These are phyloP conservation scores for Dendrobium chrysotoxum DNA, from an alignment of 106 monocot species.

Conservation along the genomic window DNA sequence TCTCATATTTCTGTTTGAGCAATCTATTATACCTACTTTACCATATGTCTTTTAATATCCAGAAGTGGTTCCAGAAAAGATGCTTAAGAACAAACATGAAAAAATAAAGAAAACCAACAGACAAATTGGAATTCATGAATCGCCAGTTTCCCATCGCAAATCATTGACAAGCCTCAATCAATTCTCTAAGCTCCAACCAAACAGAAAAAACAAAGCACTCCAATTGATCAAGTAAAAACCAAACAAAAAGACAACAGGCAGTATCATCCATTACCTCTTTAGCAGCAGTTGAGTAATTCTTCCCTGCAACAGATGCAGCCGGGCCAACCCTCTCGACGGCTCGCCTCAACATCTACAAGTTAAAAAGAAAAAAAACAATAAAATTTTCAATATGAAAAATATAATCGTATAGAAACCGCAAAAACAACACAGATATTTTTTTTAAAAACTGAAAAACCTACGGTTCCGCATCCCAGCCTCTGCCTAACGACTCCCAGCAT, in stretches of 20 bases:
- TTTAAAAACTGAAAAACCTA: neutral
- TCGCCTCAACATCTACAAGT: conserved; percentile 31
- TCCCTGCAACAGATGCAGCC: conserved; percentile 16
- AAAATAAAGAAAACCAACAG: neutral
- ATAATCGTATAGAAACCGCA: neutral
- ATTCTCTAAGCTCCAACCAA: neutral
- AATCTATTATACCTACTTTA: neutral
- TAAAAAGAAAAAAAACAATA: neutral
- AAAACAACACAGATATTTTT: neutral
- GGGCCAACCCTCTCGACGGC: conserved; percentile 32
- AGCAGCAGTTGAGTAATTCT: conserved; percentile 38
- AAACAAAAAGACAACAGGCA: neutral
- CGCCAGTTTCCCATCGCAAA: neutral
- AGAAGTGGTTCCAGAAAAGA: neutral
- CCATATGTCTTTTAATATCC: neutral
- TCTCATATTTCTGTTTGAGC: neutral
- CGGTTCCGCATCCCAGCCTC: conserved; percentile 4
- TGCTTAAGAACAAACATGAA: neutral
- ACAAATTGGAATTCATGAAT: neutral
- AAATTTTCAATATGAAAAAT: neutral
- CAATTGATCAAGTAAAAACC: neutral
- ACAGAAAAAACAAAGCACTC: neutral
- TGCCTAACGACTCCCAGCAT: conserved; percentile 5
- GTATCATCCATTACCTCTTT: conserved; percentile 48
- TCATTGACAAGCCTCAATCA: neutral